These are phyloP conservation scores for Aspergillus affinis DNA, from an alignment of 495 filamentous ascomycete genomes.

Conservation along the genomic window DNA sequence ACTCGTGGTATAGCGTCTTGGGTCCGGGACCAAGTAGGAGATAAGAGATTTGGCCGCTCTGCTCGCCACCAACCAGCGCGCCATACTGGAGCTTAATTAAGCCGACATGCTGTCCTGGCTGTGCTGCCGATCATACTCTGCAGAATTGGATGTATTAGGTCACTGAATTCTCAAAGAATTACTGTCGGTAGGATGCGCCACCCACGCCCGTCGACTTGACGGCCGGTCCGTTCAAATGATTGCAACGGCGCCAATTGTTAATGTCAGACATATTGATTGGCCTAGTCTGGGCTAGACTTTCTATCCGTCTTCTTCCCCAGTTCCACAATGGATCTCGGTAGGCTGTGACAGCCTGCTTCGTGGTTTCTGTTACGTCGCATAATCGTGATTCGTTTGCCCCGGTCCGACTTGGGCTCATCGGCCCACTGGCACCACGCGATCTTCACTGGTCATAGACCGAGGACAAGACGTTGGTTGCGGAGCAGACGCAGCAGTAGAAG, in stretches of 20 bases:
- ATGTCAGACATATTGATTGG: neutral
- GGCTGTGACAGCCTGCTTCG: conserved; percentile 4
- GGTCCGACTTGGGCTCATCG: conserved; percentile 10
- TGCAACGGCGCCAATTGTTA: neutral
- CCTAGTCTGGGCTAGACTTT: neutral
- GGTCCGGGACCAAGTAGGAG: neutral
- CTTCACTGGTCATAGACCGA: conserved; percentile 8
- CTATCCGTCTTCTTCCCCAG: conserved; percentile 9
- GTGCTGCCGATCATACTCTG: neutral
- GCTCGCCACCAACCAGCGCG: neutral
- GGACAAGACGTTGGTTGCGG: neutral
- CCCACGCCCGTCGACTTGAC: too few relatives aligned
- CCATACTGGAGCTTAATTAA: neutral
- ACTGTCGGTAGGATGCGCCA: too few relatives aligned
- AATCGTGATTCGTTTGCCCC: conserved; percentile 21
- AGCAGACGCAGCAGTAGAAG: neutral
- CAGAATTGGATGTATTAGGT: neutral
- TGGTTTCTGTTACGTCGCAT: conserved; percentile 28
- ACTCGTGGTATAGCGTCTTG: neutral
- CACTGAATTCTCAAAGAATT: neutral
- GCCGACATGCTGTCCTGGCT: neutral
- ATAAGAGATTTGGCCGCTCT: neutral
- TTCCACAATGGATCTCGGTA: conserved; percentile 6
- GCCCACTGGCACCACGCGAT: conserved; percentile 16
- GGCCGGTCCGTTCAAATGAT: too few relatives aligned